Evolutionary conservation across 2,329 filamentous ascomycete genomes (phyloP).

Genomic region (Emergomyces pasteurianus): DNA sequence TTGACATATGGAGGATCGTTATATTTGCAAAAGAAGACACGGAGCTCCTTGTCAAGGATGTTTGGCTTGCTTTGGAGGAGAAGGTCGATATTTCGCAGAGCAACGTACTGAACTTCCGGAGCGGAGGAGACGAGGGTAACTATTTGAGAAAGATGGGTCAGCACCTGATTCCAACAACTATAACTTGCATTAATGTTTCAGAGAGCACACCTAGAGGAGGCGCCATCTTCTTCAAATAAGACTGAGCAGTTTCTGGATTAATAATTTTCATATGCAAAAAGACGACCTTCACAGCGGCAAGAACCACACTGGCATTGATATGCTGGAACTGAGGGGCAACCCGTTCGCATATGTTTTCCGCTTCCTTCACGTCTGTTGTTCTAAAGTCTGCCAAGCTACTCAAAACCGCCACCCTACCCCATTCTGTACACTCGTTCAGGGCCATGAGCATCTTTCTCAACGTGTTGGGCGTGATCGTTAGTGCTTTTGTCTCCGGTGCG

Average conservation of each 20-base stretch:
- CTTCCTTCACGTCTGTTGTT: constrained; percentile 79
- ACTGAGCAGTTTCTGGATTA: constrained; percentile 63
- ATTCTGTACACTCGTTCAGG: constrained; percentile 95
- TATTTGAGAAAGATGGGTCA: constrained; percentile 28
- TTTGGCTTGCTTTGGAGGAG: constrained; percentile 91
- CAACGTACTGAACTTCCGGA: constrained; percentile 96
- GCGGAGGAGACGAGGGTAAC: constrained; percentile 92
- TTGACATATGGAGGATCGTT: constrained; percentile 98
- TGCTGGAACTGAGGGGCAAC: constrained; percentile 97
- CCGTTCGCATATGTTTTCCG: constrained; percentile 94
- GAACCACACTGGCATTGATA: constrained; percentile 89
- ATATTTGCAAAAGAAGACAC: constrained; percentile 99
- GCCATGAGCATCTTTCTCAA: constrained; percentile 95
- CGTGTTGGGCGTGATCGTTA: constrained; percentile 68
- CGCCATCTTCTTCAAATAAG: constrained; percentile 97
- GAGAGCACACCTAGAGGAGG: constrained; percentile 63
- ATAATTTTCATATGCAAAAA: constrained; percentile 91
- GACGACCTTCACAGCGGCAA: constrained; percentile 95
- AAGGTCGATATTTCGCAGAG: constrained; percentile 88
- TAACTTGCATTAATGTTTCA: background rate
- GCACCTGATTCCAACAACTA: background rate
- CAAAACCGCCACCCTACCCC: constrained; percentile 89
- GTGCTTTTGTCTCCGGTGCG: constrained; percentile 77
- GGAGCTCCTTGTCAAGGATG: constrained; percentile 91
- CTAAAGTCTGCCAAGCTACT: constrained; percentile 82